Base-by-base conservation (phyloP, 2,329 filamentous ascomycete species). In the Nigrospora sphaerica region DNA sequence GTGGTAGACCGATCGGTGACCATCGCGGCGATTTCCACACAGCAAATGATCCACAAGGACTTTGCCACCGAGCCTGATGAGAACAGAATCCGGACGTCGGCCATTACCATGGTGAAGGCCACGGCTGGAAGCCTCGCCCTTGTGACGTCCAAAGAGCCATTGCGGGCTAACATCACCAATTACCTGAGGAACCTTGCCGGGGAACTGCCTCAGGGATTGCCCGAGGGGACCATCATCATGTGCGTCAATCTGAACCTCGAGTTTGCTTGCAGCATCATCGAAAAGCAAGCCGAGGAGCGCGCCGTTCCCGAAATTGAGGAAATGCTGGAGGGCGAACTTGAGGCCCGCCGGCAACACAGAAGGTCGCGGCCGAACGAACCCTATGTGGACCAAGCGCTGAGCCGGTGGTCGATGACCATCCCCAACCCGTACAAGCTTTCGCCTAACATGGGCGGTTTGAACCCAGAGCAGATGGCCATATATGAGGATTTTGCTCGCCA, bases 241-340 rank as follows among this genome's bases (percentile, higher is more conserved):
- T 97, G 95, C 66, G 92, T 98, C 50, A 98, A 97, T 64, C 92
- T 95, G 54, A 98, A 98, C 62, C 77, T 98, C 31, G 93, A 98
- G 56, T 78, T 90, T 36, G 92, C 95, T 40, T 97, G 93, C 61
- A 86, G 81, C 56, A 88, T 96, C 52, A 95, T 98, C 39, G 93
- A 98, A 66, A 90, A 93, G 65, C 91, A 93, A 44, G 95, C 93
- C 3, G 92, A 97, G 63, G 88, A 95, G 59, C 87, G 92, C 50
- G 93, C 93, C 11, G 74, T 96, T 35, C 86, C 88, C 2, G 93
- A 98, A 64, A 97, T 98, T 49, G 92, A 98, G 63, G 87, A 95
- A 51, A 86, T 95, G 67, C 86, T 98, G 42, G 86, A 93, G 62
- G 71, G 77, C 18, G 88, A 95, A 52, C 69, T 96, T 28, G 85